These are phyloP conservation scores for Boletus huronensis DNA, from an alignment of 768 basidiomycete genomes.

Conservation along the genomic window DNA sequence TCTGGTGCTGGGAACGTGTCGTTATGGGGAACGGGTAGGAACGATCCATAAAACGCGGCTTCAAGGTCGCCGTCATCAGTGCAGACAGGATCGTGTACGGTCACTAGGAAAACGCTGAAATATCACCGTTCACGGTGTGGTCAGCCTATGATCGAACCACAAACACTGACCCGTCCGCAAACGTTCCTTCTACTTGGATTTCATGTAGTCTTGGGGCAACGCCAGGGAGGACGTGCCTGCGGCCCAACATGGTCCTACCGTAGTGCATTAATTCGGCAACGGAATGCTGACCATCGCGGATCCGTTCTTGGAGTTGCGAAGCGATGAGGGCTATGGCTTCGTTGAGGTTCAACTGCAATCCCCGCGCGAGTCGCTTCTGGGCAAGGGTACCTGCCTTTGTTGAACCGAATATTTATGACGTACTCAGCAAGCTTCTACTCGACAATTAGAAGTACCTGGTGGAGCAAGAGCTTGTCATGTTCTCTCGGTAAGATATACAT, in stretches of 20 bases:
- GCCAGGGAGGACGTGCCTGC: constrained; percentile 82
- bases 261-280: constrained; percentile 92
- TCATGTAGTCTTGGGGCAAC: constrained; percentile 76
- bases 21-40: constrained; percentile 74
- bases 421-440: background rate
- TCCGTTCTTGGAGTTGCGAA: constrained; percentile 88
- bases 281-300: constrained; percentile 83
- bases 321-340: constrained; percentile 91
- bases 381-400: constrained; percentile 79
- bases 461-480: constrained; percentile 69
- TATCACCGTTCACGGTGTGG: background rate
- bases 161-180: constrained; percentile 68
- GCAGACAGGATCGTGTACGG: constrained; percentile 93
- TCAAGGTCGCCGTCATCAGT: constrained; percentile 73
- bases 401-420: background rate
- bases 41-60: constrained; percentile 92
- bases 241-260: constrained; percentile 84
- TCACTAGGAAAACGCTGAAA: constrained; percentile 80
- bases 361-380: constrained; percentile 93
- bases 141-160: background rate
- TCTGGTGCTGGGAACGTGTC: constrained; percentile 60
- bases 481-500: constrained; percentile 79
- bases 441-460: constrained; percentile 45
- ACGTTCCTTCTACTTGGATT: constrained; percentile 93
- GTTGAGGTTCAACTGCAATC: constrained; percentile 78